Evolutionary conservation across 768 basidiomycete genomes (phyloP).

Genomic region (Neoboletus subvelutipes): DNA sequence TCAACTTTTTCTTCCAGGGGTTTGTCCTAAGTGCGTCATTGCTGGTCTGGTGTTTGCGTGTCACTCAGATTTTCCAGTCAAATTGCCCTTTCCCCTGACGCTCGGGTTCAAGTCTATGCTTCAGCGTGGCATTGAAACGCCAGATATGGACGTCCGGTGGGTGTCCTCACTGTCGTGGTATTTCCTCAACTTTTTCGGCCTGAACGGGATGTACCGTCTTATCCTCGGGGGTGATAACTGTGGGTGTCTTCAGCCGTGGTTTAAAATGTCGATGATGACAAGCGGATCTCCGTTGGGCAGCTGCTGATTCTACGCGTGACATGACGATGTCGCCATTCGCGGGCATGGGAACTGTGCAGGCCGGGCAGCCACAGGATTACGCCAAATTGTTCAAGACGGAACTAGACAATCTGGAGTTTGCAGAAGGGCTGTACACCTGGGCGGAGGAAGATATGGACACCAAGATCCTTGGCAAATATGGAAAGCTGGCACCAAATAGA

Average conservation of each 20-base stretch:
- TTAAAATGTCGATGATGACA: constrained; percentile 15
- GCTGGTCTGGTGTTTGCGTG: neutral
- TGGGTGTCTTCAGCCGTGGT: constrained; percentile 38
- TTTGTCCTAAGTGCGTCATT: constrained; percentile 87
- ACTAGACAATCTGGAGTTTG: constrained; percentile 88
- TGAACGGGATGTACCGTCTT: constrained; percentile 93
- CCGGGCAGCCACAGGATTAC: constrained; percentile 75
- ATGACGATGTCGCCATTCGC: constrained; percentile 73
- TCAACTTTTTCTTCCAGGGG: constrained; percentile 99
- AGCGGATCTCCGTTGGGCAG: constrained; percentile 38
- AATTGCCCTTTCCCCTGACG: constrained; percentile 94
- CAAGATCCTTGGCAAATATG: constrained; percentile 75
- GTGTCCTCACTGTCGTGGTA: constrained; percentile 99
- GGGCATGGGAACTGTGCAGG: constrained; percentile 43
- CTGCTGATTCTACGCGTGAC: constrained; percentile 76
- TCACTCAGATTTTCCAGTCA: constrained; percentile 53
- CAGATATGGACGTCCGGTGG: constrained; percentile 98
- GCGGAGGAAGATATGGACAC: constrained; percentile 77
- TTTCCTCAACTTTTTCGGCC: constrained; percentile 97
- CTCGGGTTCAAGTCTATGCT: constrained; percentile 98
- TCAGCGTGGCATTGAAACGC: constrained; percentile 91
- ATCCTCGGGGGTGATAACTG: constrained; percentile 89
- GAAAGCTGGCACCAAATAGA: constrained; percentile 46
- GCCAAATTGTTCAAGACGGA: constrained; percentile 89
- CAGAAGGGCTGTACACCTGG: constrained; percentile 85